These are phyloP conservation scores for Martensiomyces pterosporus DNA, from an alignment of 192 early-diverging fungal species.

Conservation along the genomic window DNA sequence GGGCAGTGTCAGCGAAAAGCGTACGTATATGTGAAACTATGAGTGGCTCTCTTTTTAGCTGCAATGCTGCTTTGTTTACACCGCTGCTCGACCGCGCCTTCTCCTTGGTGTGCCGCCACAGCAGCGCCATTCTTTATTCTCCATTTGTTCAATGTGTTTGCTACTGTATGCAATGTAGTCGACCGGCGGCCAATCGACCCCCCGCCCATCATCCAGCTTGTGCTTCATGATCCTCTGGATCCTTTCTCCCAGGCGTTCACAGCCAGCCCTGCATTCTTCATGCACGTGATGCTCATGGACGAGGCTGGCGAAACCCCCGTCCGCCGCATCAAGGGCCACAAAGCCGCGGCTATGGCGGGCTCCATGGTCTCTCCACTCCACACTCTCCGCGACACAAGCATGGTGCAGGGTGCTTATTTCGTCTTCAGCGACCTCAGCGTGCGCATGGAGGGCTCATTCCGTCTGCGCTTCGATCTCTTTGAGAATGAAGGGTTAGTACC, in stretches of 20 bases:
- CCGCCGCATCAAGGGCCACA: slow-evolving; percentile 78
- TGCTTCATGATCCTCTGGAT: slow-evolving; percentile 29
- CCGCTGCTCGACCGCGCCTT: too few species aligned
- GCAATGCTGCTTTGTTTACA: too few species aligned
- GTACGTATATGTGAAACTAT: too few species aligned
- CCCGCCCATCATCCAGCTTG: slow-evolving; percentile 49
- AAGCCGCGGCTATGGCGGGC: slow-evolving; percentile 72
- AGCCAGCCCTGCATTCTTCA: slow-evolving; percentile 83
- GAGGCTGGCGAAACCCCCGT: slow-evolving; percentile 68
- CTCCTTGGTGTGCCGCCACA: too few species aligned
- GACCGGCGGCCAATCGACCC: slow-evolving; percentile 53
- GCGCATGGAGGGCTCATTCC: slow-evolving; percentile 81
- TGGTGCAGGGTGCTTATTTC: slow-evolving; percentile 83
- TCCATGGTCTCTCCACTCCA: slow-evolving; percentile 89
- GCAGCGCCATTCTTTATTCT: not conserved
- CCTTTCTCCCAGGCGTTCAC: slow-evolving; percentile 24
- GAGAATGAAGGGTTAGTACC: slow-evolving; percentile 68
- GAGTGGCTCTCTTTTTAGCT: too few species aligned
- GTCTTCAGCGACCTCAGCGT: slow-evolving; percentile 93
- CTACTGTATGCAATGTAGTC: slow-evolving; percentile 21
- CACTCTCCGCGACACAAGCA: slow-evolving; percentile 80
- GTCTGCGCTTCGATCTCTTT: slow-evolving; percentile 80
- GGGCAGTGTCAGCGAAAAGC: slow-evolving; percentile 88
- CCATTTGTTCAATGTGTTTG: too few species aligned
- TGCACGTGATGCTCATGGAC: slow-evolving; percentile 84